Evolutionary conservation across 2,329 filamentous ascomycete genomes (phyloP).

Genomic region (Fusarium nurragi): DNA sequence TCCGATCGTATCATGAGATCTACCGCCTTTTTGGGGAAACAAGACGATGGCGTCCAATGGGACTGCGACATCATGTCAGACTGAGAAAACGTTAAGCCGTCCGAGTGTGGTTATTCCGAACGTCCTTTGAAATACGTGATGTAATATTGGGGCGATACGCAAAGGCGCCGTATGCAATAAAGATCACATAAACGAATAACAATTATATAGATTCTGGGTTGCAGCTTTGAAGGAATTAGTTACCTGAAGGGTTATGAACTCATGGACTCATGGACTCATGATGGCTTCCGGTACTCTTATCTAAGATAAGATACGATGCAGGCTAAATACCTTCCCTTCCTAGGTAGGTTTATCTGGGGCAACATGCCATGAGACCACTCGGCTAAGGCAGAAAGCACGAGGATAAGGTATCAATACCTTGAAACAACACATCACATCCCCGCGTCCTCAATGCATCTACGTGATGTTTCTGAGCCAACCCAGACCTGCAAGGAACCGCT

Average conservation of each 20-base stretch:
- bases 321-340: constrained; percentile 2
- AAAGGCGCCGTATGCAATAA: no score
- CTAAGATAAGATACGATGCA: background rate
- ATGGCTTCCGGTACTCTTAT: background rate
- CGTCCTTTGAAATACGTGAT: background rate
- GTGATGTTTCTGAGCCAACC: background rate
- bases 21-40: constrained; percentile 5
- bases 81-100: constrained; percentile 26
- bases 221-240: background rate
- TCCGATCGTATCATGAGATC: constrained; percentile 37
- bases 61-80: constrained; percentile 1
- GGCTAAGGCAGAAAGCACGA: constrained; percentile 21
- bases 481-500: constrained; percentile 36
- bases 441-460: no score
- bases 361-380: background rate
- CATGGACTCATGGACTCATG: background rate
- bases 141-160: no score
- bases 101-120: constrained; percentile 28
- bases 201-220: background rate
- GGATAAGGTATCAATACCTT: constrained; percentile 28
- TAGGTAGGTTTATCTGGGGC: background rate
- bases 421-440: background rate
- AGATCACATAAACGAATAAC: no score
- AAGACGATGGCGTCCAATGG: constrained; percentile 23
- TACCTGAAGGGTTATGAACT: background rate